Percentiles rank a stretch among this genome's conserved stretches.
phyloP scores from a whole-genome alignment of 2,329 filamentous ascomycete species.

The Fusarium equiseti region DNA sequence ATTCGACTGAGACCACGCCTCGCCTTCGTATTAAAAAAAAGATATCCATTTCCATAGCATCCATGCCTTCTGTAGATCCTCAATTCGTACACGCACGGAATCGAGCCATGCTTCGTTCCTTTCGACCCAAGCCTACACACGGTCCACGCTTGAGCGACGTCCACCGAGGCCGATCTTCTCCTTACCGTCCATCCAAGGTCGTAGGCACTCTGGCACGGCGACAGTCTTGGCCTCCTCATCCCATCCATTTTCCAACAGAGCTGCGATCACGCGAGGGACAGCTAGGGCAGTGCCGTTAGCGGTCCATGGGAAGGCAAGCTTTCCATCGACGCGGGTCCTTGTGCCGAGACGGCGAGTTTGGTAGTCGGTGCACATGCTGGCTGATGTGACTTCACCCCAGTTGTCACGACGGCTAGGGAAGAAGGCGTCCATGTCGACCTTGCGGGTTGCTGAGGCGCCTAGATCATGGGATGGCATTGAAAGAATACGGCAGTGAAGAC shows the following conservation, averaged over 20 bases:
- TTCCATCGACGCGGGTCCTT: slow-evolving; percentile 69
- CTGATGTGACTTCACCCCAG: slow-evolving; percentile 94
- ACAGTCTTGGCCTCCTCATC: slow-evolving; percentile 76
- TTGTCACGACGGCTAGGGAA: slow-evolving; percentile 81
- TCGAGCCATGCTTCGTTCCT: neutral
- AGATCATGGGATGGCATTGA: slow-evolving; percentile 93
- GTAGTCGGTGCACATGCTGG: slow-evolving; percentile 94
- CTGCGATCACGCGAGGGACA: slow-evolving; percentile 88
- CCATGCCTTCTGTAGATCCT: slow-evolving; percentile 16
- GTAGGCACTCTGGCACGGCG: slow-evolving; percentile 80
- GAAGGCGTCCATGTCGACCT: slow-evolving; percentile 93
- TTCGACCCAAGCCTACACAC: slow-evolving; percentile 39
- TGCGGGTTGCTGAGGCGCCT: slow-evolving; percentile 86
- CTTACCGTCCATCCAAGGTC: slow-evolving; percentile 85
- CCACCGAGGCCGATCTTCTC: slow-evolving; percentile 68
- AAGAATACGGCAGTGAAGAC: slow-evolving; percentile 86
- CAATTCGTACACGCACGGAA: slow-evolving; percentile 31
- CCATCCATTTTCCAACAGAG: slow-evolving; percentile 92
- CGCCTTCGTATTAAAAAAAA: slow-evolving; percentile 31
- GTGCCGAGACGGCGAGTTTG: slow-evolving; percentile 87
- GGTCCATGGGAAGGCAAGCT: slow-evolving; percentile 83
- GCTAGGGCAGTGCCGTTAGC: slow-evolving; percentile 95
- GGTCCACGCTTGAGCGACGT: slow-evolving; percentile 47
- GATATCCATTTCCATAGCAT: slow-evolving; percentile 24
- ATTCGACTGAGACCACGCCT: slow-evolving; percentile 17